Evolutionary conservation across 1,284 basidiomycete genomes (phyloP), one percentile per base, ranked within the genome.

Genomic region (Tilletia caries): DNA sequence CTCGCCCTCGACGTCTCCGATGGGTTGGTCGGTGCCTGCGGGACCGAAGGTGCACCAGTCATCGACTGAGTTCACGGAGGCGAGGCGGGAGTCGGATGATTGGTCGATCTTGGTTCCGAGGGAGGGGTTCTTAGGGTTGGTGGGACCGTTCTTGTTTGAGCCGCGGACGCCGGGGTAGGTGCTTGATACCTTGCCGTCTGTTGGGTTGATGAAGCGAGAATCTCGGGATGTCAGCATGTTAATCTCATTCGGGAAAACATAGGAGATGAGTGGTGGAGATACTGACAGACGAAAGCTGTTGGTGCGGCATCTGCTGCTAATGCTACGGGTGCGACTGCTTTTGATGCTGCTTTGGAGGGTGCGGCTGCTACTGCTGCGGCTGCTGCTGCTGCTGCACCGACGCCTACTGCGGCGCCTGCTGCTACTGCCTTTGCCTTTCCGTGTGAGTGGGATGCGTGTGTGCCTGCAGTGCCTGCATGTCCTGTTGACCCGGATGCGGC

Each of bases 1-100:
- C 79, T 88, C 85, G 48, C 86, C 87, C 82, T 92, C 91, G 3
- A 87, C 86, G 74, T 90, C 86, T 32, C 86, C 89, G 68, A 92
- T 88, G 20, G 85, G 84, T 32, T 80, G 68, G 23, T 83, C 85
- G 12, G 81, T 71, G 32, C 83, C 81, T 85, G 81, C 84, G 3
- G 81, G 78, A 37, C 75, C 79, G 62, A 82, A 82, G 18, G 79
- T 82, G 73, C 81, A 82, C 80, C 80, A 82, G 73, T 82, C 81
- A 46, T 82, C 79, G 65, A 81, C 67, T 62, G 71, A 74, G 77
- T 82, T 82, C 73, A 82, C 70, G 23, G 80, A 75, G 18, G 75
- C 78, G n/a, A 82, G 76, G 69, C 80, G 80, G 37, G 81, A 70
- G 29, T 67, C 44, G 29, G 79, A 80, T 33, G 72, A 76, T 73